Conservation (phyloP, 2,329 filamentous ascomycete genomes). For the Raffaelea albimanens region DNA sequence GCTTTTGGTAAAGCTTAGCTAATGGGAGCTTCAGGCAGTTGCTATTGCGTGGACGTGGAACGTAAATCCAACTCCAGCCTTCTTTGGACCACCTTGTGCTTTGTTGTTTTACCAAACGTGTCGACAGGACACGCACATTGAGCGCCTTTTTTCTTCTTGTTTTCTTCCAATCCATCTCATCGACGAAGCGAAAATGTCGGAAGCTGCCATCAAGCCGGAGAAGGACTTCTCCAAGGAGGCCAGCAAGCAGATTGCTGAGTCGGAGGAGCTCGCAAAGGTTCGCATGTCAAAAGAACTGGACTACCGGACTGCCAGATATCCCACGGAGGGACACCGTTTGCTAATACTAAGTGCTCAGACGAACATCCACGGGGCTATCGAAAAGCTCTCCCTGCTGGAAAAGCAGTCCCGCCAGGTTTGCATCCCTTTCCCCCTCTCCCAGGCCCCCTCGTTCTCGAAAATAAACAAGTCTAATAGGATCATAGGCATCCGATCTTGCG, state of each 20-base stretch:
- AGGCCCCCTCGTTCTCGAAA: conserved; percentile 4
- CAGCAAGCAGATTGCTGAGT: conserved; percentile 83
- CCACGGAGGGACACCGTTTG: background rate
- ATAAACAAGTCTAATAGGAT: background rate
- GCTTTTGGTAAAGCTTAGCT: too few species aligned
- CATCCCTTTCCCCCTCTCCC: conserved; percentile 5
- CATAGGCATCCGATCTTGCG: conserved; percentile 82
- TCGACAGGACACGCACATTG: background rate
- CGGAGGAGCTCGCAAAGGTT: conserved; percentile 82
- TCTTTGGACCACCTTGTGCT: background rate
- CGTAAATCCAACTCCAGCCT: too few species aligned
- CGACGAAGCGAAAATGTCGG: conserved; percentile 57
- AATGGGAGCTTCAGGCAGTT: too few species aligned
- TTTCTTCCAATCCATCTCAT: background rate
- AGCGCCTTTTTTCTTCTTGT: background rate
- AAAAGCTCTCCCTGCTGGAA: conserved; percentile 85
- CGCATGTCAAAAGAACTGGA: conserved; percentile 7
- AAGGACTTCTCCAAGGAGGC: conserved; percentile 98
- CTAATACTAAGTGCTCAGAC: conserved; percentile 31
- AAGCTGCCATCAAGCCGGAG: conserved; percentile 80
- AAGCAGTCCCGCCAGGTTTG: conserved; percentile 93
- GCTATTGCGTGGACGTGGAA: too few species aligned
- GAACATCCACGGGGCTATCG: conserved; percentile 78
- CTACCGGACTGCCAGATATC: background rate
- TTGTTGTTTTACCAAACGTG: background rate